phyloP scores from a whole-genome alignment of 495 filamentous ascomycete species.

The Tuber melanosporum region DNA sequence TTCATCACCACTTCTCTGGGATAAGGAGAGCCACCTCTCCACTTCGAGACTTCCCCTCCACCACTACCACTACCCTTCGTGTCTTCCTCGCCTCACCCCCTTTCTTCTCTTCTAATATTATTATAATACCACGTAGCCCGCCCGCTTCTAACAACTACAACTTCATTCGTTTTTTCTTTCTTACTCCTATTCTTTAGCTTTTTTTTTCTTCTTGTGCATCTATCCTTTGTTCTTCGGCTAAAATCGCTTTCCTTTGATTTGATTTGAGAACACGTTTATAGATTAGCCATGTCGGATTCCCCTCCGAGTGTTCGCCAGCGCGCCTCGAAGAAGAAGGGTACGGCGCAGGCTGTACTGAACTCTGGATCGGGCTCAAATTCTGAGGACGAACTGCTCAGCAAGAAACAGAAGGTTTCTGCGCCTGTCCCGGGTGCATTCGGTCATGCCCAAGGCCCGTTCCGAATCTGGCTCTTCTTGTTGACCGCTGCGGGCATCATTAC shows the following conservation, averaged over 20 bases:
- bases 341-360: background rate
- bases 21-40: background rate
- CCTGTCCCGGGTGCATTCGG: slow-evolving; percentile 58
- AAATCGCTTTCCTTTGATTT: background rate
- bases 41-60: background rate
- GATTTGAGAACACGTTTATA: slow-evolving; percentile 3
- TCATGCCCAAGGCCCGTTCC: slow-evolving; percentile 62
- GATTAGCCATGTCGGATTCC: slow-evolving; percentile 31
- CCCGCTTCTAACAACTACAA: slow-evolving; percentile 7
- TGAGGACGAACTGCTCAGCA: slow-evolving; percentile 29
- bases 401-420: slow-evolving; percentile 19
- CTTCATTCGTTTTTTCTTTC: slow-evolving; percentile 16
- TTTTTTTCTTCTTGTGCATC: background rate
- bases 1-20: background rate
- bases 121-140: slow-evolving; percentile 12
- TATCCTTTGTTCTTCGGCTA: background rate
- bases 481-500: slow-evolving; percentile 81
- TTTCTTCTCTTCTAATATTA: slow-evolving; percentile 26
- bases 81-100: slow-evolving; percentile 3
- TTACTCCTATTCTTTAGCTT: slow-evolving; percentile 11
- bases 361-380: slow-evolving; percentile 25
- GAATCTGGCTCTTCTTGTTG: slow-evolving; percentile 54
- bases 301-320: slow-evolving; percentile 37
- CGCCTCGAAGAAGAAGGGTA: slow-evolving; percentile 33
- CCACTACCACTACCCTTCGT: slow-evolving; percentile 6